Evolutionary conservation across 169 alveolate genomes (phyloP).

Genomic region (Cyclospora cayetanensis): DNA sequence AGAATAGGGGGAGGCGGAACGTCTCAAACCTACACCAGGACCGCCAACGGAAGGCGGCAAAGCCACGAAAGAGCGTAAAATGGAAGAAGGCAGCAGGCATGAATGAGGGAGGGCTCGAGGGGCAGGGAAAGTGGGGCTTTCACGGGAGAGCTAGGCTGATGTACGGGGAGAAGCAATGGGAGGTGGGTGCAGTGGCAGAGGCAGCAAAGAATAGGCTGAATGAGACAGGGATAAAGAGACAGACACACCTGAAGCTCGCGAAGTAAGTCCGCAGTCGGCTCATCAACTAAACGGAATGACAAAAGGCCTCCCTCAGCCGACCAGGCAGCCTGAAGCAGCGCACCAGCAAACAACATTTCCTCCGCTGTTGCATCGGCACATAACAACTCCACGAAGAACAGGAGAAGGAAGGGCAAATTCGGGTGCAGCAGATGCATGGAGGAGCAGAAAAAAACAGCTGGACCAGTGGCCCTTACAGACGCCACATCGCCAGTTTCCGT

Average conservation of each 20-base stretch:
- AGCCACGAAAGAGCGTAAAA: neutral
- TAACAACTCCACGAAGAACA: neutral
- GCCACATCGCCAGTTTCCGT: constrained; percentile 17
- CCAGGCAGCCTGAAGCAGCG: neutral
- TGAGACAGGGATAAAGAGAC: neutral
- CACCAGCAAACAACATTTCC: neutral
- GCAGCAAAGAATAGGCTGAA: neutral
- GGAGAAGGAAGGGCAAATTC: neutral
- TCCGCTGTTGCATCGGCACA: neutral
- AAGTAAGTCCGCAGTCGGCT: neutral
- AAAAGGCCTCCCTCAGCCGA: constrained; percentile 17
- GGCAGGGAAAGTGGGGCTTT: too few species aligned
- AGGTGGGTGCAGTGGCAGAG: neutral
- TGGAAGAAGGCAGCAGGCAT: neutral
- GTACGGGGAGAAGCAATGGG: too few species aligned
- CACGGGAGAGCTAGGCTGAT: too few species aligned
- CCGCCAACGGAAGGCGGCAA: neutral
- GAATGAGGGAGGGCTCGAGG: neutral
- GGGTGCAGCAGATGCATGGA: neutral
- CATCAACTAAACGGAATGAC: neutral
- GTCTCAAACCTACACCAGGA: neutral
- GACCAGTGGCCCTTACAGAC: constrained; percentile 30
- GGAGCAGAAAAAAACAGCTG: neutral
- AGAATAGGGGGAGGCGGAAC: neutral
- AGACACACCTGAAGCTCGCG: constrained; percentile 32